These are phyloP conservation scores for Mycena latifolia DNA, from an alignment of 768 basidiomycete species.

Conservation along the genomic window DNA sequence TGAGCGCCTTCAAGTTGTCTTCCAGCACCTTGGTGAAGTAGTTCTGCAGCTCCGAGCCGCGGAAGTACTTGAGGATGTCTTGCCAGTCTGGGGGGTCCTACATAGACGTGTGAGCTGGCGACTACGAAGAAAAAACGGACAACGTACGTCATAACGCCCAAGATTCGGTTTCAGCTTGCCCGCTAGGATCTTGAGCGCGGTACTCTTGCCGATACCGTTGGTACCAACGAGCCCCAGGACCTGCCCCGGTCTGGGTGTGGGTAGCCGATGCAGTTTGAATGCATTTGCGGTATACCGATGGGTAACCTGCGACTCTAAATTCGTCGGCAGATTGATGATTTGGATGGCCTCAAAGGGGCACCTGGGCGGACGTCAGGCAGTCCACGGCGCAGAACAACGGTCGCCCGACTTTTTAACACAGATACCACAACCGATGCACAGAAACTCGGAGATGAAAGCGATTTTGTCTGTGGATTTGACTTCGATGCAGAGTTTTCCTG, in stretches of 20 bases:
- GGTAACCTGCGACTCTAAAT: constrained; percentile 95
- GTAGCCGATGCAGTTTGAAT: constrained; percentile 98
- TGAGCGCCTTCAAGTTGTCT: constrained; percentile 97
- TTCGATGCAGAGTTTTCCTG: constrained; percentile 98
- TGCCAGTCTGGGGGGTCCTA: constrained; percentile 99
- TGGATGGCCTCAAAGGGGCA: constrained; percentile 99
- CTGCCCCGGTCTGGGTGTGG: constrained; percentile 96
- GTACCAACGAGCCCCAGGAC: constrained; percentile 99
- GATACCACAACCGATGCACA: constrained; percentile 99
- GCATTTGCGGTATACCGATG: constrained; percentile 99
- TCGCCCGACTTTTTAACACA: constrained; percentile 95
- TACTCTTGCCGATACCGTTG: constrained; percentile 99
- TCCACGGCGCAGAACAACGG: constrained; percentile 8
- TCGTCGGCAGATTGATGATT: constrained; percentile 99
- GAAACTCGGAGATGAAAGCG: constrained; percentile 97
- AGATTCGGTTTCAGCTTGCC: constrained; percentile 99
- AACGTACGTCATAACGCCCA: constrained; percentile 93
- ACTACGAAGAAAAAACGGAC: constrained; percentile 6
- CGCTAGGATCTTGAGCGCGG: constrained; percentile 95
- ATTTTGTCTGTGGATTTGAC: constrained; percentile 97
- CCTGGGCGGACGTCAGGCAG: constrained; percentile 54
- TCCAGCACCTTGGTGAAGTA: constrained; percentile 99
- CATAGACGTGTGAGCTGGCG: constrained; percentile 18
- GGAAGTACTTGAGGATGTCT: constrained; percentile 98
- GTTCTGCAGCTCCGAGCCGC: constrained; percentile 98